Base-by-base conservation (phyloP, 257 asterid genomes). In the Solanum chiquidenum region DNA sequence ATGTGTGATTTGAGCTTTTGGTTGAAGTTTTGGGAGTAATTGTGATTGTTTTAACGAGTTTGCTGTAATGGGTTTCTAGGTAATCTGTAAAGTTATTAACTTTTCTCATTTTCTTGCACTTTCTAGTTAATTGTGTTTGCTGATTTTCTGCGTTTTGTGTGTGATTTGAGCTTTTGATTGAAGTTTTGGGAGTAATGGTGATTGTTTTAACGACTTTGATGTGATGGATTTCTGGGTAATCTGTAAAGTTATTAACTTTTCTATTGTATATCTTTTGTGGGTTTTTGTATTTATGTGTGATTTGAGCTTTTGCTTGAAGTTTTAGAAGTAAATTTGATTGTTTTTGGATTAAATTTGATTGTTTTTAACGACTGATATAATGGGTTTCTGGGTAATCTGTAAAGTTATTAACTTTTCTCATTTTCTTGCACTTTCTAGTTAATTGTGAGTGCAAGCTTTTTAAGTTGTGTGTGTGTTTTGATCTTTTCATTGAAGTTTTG, bases 301-400 rank as follows among this genome's bases (percentile, higher is more conserved):
- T 25, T 16, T 79, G 14, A 44, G 27, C 25, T 44, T 44, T 8
- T 79, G 4, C 38, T 46, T 46, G 66, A 77, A 77, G 37, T 13
- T n/a, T 34, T 13, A 0, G 9, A 46, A 21, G 20, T 75, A 37
- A 37, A 20, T 6, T 14, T 37, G 58, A n/a, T n/a, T 79, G 64
- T 44, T 89, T 34, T 6, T 1, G 13, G 82, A 20, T 4, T 74
- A 74, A 37, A 20, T 6, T 14, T 23, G 58, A 13, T n/a, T 44
- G 38, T 44, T 89, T 90, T 84, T 90, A 92, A 90, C 92, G 94
- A 89, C 92, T 88, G 94, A 93, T 90, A 90, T 82, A 25, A 52
- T 12, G 88, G 77, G 11, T 89, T 79, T 80, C 9, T 44, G 16
- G 68, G 27, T 27, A 14, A 77, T 77, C 21, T 76, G 58, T 89